A percentile compares a stretch with the other conserved stretches of the same genome.
phyloP scores from a whole-genome alignment of 78 protist species.

The Andalucia godoyi region DNA sequence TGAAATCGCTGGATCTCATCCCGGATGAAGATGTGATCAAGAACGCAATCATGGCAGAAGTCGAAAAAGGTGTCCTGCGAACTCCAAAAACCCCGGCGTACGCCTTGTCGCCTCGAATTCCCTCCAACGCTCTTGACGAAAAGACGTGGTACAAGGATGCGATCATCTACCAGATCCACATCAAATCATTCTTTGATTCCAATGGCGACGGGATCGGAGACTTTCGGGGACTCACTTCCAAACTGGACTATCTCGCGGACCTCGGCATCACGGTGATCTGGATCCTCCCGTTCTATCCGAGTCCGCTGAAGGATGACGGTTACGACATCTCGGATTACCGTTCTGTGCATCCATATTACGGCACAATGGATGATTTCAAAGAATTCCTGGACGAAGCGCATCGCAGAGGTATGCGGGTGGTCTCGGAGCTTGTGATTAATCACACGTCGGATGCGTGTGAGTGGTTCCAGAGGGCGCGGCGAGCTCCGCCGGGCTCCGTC shows the following conservation, averaged over 20 bases:
- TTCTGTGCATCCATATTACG: slow-evolving; percentile 60
- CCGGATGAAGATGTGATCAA: no score
- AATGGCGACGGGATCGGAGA: slow-evolving; percentile 61
- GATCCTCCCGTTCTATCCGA: slow-evolving; percentile 58
- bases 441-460: slow-evolving; percentile 62
- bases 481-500: slow-evolving; percentile 26
- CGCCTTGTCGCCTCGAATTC: no score
- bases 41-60: no score
- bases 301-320: slow-evolving; percentile 62
- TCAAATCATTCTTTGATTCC: slow-evolving; percentile 49
- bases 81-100: no score
- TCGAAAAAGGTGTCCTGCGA: no score
- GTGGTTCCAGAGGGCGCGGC: slow-evolving; percentile 59
- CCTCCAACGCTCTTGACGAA: slow-evolving; percentile 28
- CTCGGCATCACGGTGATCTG: slow-evolving; percentile 63
- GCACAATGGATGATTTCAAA: slow-evolving; percentile 49
- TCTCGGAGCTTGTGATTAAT: slow-evolving; percentile 54
- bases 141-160: slow-evolving; percentile 48
- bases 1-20: no score
- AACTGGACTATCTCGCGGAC: slow-evolving; percentile 36
- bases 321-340: slow-evolving; percentile 68
- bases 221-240: slow-evolving; percentile 45
- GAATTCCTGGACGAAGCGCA: slow-evolving; percentile 40
- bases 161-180: slow-evolving; percentile 56
- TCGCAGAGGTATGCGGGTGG: slow-evolving; percentile 27